A percentile compares a stretch with the other conserved stretches of the same genome.
phyloP scores from a whole-genome alignment of 2,329 filamentous ascomycete genomes.

The Aspergillus sp. region DNA sequence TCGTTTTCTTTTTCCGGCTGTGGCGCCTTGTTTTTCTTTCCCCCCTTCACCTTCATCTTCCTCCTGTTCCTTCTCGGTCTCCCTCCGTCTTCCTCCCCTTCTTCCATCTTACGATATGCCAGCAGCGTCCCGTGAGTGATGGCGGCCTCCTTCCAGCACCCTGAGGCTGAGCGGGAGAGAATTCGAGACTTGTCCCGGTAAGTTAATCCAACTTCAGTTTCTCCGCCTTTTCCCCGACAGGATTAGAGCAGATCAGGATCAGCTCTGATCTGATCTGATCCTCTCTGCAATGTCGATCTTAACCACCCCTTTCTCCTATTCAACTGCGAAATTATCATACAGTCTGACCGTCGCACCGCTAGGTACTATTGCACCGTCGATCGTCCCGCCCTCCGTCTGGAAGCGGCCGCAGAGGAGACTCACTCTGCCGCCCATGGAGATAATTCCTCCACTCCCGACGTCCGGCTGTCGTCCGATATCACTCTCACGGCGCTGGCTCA shows the following conservation, averaged over 20 bases:
- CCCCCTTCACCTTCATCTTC: not conserved
- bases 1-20: not conserved
- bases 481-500: constrained; percentile 55
- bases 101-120: not conserved
- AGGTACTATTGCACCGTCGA: constrained; percentile 21
- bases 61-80: not conserved
- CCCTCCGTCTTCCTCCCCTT: not conserved
- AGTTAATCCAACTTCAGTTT: too few relatives aligned
- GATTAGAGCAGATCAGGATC: too few relatives aligned
- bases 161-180: constrained; percentile 19
- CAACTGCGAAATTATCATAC: too few relatives aligned
- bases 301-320: too few relatives aligned
- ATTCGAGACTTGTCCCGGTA: constrained; percentile 22
- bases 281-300: too few relatives aligned
- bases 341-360: not conserved
- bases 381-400: constrained; percentile 7
- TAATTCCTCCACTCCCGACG: not conserved
- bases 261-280: too few relatives aligned
- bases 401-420: not conserved
- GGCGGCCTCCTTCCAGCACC: constrained; percentile 14
- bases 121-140: not conserved
- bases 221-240: not conserved
- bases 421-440: not conserved
- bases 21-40: not conserved
- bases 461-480: constrained; percentile 29